Evolutionary conservation across 441 rosid species (phyloP).

Genomic region (Pelargonium australe): DNA sequence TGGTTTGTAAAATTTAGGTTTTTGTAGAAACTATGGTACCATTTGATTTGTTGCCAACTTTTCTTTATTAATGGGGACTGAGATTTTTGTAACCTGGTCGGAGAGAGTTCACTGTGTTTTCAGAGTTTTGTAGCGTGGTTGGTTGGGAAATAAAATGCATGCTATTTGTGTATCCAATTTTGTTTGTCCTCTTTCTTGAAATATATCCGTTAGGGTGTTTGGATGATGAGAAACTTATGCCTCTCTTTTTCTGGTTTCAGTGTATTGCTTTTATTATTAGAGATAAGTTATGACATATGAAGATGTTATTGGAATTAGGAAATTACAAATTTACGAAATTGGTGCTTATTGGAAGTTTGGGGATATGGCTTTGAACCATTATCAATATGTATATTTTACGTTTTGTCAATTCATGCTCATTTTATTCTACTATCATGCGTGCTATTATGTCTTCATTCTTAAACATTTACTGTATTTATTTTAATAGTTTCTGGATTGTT

Average conservation of each 20-base stretch:
- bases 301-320: not conserved
- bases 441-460: not conserved
- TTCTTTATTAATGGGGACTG: not conserved
- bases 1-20: not conserved
- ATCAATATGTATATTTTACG: not conserved
- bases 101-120: not conserved
- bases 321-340: not conserved
- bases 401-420: not conserved
- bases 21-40: not conserved
- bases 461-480: not conserved
- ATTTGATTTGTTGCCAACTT: not conserved
- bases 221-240: not conserved
- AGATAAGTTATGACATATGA: too few relatives aligned
- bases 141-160: not conserved
- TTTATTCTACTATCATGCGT: not conserved
- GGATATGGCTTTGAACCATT: not conserved
- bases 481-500: slow-evolving; percentile 7
- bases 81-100: not conserved
- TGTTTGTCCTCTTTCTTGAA: not conserved
- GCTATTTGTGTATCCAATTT: not conserved
- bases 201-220: not conserved
- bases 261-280: not conserved
- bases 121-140: not conserved
- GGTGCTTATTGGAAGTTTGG: not conserved
- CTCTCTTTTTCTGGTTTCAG: not conserved